These are phyloP conservation scores for Galerina marginata DNA, from an alignment of 768 basidiomycete species.

Conservation along the genomic window DNA sequence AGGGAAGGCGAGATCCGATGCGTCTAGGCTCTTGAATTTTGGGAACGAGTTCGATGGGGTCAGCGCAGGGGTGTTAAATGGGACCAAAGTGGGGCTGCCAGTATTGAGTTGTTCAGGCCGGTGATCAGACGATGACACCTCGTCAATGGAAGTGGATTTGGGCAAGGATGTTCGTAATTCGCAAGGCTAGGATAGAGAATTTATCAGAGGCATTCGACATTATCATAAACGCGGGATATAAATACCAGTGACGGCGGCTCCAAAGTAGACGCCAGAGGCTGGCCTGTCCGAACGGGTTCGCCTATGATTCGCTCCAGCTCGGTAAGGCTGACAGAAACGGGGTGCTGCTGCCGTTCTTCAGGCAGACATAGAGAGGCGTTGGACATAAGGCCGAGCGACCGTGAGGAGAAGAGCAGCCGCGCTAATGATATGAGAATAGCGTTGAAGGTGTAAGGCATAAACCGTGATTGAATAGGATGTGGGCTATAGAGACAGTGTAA, in stretches of 20 bases:
- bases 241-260: too few relatives aligned
- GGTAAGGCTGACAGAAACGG: background rate
- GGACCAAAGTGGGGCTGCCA: constrained; percentile 9
- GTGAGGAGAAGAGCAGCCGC: constrained; percentile 21
- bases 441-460: constrained; percentile 20
- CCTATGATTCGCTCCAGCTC: too few relatives aligned
- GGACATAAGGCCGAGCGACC: constrained; percentile 19
- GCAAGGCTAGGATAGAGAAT: too few relatives aligned
- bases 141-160: too few relatives aligned
- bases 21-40: background rate
- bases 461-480: constrained; percentile 7
- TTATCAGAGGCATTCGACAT: too few relatives aligned
- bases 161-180: too few relatives aligned
- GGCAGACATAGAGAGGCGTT: background rate
- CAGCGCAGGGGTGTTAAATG: constrained; percentile 15
- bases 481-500: constrained; percentile 14
- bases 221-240: too few relatives aligned
- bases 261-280: too few relatives aligned
- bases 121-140: too few relatives aligned
- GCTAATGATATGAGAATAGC: constrained; percentile 22
- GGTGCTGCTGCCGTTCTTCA: background rate
- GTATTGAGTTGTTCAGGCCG: too few relatives aligned
- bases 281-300: too few relatives aligned
- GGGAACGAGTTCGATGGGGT: constrained; percentile 16
- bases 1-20: background rate